Base-by-base conservation (phyloP, 164 flowering plant species). In the Berberis thunbergii region DNA sequence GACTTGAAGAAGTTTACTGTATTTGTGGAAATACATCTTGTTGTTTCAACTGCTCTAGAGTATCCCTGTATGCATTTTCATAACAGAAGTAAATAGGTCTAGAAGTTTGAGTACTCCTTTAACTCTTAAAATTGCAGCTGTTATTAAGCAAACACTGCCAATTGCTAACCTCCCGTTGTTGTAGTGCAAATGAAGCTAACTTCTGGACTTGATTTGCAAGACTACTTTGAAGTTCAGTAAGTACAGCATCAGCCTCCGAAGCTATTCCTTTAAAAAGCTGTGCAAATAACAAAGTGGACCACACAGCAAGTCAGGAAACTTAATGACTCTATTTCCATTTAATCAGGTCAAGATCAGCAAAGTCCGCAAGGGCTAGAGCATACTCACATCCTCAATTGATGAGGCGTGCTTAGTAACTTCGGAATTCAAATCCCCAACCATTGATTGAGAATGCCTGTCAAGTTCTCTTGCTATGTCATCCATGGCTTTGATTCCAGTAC, bases 261-360 rank as follows among this genome's bases (percentile, higher is more conserved):
- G 94, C 80, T 65, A 95, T 83, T 67, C 80, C 78, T 70, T 80
- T 79, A 67, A 95, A 82, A 57, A 85, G 93, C 99, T 95, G 87
- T 66, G 26, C 26, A 26, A 26, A 26, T 26, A 26, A 26, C 26
- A 26, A 26, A 26, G 26, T 26, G 26, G 26, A 26, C 26, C 26
- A 60, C 43, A 52, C 49, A 43, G 41, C 41, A 11, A 43, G 6
- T 60, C 38, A 63, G 41, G 56, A 13, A n/a, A 44, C 5, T 49
- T 45, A 48, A 26, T 13, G 6, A 4, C 44, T 1, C 6, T 45
- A n/a, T 52, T 4, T 10, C 55, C 6, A 4, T 13, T 8, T 46
- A 62, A 7, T 52, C 41, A 26, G 48, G 8, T 6, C 41, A 53
- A 53, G 6, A 45, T 63, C 57, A 26, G 54, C 26, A 26, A 26